Conservation (phyloP, 768 basidiomycete genomes). For the Tylopilus plumbeoviolaceoides region DNA sequence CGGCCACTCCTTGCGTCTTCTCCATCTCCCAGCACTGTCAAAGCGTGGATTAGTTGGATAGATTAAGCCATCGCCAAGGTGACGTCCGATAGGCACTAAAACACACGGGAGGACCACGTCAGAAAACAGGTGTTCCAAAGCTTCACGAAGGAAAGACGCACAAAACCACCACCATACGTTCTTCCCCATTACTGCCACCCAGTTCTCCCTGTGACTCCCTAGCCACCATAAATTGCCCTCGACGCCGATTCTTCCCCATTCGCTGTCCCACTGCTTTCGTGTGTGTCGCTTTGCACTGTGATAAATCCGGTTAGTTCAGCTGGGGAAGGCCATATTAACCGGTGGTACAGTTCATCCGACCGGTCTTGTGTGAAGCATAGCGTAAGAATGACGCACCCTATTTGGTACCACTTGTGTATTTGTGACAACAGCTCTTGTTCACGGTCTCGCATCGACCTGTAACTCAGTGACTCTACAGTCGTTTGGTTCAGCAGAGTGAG, state of each 20-base stretch:
- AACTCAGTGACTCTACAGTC: constrained; percentile 74
- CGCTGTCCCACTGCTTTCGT: constrained; percentile 58
- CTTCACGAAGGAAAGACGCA: constrained; percentile 40
- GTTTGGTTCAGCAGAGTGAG: constrained; percentile 63
- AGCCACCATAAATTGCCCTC: constrained; percentile 90
- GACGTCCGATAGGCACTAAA: constrained; percentile 49
- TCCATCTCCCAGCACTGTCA: constrained; percentile 63
- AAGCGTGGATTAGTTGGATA: constrained; percentile 74
- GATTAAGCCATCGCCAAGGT: constrained; percentile 52
- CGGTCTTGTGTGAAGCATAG: not conserved
- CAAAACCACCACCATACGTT: constrained; percentile 71
- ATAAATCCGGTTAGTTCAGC: not conserved
- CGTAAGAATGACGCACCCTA: constrained; percentile 40
- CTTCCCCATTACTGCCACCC: constrained; percentile 81
- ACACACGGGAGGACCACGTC: constrained; percentile 5
- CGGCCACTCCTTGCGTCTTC: constrained; percentile 69
- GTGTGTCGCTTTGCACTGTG: constrained; percentile 49
- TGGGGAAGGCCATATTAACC: not conserved
- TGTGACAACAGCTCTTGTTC: constrained; percentile 50
- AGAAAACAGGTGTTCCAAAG: not conserved
- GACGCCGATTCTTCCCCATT: constrained; percentile 72
- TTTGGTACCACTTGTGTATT: constrained; percentile 51
- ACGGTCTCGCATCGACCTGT: constrained; percentile 57
- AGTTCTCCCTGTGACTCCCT: constrained; percentile 57
- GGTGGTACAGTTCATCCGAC: not conserved